Conservation (phyloP, 208 protist genomes). For the Trypanosoma platydactyli region DNA sequence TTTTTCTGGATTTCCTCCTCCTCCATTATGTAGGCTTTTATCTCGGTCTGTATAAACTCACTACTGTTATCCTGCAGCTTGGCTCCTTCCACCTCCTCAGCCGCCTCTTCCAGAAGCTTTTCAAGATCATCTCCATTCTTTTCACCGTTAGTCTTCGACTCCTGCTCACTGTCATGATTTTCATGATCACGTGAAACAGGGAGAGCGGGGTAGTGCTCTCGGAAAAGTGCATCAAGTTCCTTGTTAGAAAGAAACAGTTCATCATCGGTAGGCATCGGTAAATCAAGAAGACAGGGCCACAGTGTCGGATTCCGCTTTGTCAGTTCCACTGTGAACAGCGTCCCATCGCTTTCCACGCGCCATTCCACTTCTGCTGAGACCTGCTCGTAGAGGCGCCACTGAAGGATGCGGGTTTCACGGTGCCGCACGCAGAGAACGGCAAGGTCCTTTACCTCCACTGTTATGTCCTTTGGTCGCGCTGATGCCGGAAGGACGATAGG, state of each 20-base stretch:
- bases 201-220: constrained; percentile 62
- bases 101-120: constrained; percentile 76
- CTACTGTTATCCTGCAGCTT: constrained; percentile 31
- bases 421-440: constrained; percentile 74
- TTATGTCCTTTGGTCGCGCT: constrained; percentile 70
- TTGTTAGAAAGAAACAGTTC: constrained; percentile 42
- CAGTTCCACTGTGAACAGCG: constrained; percentile 66
- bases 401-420: constrained; percentile 56
- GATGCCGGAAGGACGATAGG: constrained; percentile 63
- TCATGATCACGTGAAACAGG: constrained; percentile 16
- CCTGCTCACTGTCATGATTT: constrained; percentile 20
- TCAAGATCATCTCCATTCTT: constrained; percentile 57
- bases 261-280: constrained; percentile 67
- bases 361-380: constrained; percentile 81
- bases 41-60: constrained; percentile 72
- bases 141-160: constrained; percentile 24
- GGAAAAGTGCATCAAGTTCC: constrained; percentile 73
- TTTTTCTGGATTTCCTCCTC: constrained; percentile 70
- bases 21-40: constrained; percentile 73
- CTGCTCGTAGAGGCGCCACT: constrained; percentile 81
- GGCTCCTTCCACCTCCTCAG: constrained; percentile 50
- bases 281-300: constrained; percentile 79
- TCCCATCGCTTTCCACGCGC: constrained; percentile 65
- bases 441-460: constrained; percentile 77
- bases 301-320: constrained; percentile 54